Percentiles rank a stretch among this genome's conserved stretches.
These are phyloP conservation scores for Thalia dealbata DNA, from an alignment of 176 grass and related monocot species.

Conservation along the genomic window DNA sequence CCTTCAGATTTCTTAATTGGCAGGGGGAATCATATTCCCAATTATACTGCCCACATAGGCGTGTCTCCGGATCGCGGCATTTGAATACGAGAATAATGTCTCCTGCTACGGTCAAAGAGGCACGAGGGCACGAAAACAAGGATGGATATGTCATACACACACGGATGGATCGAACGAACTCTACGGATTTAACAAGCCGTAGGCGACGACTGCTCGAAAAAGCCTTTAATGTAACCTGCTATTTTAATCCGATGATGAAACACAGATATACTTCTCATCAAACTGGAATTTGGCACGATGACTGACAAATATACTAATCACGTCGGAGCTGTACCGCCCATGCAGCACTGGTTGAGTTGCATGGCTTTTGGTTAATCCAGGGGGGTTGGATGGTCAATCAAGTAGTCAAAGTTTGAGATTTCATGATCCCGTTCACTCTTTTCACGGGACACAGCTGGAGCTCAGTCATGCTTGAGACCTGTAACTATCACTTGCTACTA, in stretches of 20 bases:
- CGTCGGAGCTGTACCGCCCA: too few species aligned
- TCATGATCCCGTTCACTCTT: neutral
- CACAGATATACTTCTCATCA: too few species aligned
- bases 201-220: neutral
- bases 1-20: neutral
- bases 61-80: neutral
- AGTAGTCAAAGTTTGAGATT: too few species aligned
- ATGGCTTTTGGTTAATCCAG: too few species aligned
- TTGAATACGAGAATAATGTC: neutral
- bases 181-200: neutral
- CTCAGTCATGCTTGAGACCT: neutral
- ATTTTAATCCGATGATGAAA: too few species aligned
- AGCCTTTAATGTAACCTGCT: too few species aligned
- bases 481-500: neutral
- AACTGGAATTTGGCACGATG: too few species aligned
- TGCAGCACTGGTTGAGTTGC: too few species aligned
- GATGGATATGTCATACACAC: too few species aligned
- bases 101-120: neutral
- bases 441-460: neutral
- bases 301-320: too few species aligned
- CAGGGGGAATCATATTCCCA: neutral
- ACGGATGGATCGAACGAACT: neutral
- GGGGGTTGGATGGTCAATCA: too few species aligned
- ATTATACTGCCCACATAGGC: neutral
- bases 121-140: neutral